Conservation (phyloP, 192 early-diverging fungal genomes). For the Coemansia sp. region DNA sequence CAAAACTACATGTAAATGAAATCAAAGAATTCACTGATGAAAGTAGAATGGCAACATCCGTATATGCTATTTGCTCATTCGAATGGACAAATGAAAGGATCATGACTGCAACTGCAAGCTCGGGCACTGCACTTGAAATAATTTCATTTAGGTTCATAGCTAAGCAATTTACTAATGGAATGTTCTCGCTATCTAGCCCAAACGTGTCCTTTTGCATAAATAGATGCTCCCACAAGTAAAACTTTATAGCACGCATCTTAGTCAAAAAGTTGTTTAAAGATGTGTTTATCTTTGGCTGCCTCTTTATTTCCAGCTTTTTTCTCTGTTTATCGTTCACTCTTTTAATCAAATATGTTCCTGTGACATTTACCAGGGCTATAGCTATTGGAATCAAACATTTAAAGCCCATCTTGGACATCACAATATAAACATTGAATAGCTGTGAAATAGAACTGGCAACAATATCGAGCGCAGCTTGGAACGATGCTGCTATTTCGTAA, state of each 20-base stretch:
- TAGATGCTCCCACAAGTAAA: slow-evolving; percentile 59
- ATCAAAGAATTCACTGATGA: slow-evolving; percentile 14
- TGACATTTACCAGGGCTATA: slow-evolving; percentile 4
- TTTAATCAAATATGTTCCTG: neutral
- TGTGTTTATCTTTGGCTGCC: neutral
- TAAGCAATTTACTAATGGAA: slow-evolving; percentile 4
- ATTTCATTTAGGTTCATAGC: slow-evolving; percentile 2
- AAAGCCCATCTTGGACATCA: slow-evolving; percentile 15
- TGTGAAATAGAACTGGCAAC: neutral
- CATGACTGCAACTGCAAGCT: slow-evolving; percentile 55
- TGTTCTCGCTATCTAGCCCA: neutral
- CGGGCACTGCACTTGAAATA: slow-evolving; percentile 26
- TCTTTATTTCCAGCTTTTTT: neutral
- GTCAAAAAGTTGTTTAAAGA: neutral
- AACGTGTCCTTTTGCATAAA: slow-evolving; percentile 18
- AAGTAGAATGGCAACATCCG: slow-evolving; percentile 14
- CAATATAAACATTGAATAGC: slow-evolving; percentile 16
- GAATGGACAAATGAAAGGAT: slow-evolving; percentile 55
- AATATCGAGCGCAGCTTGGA: neutral
- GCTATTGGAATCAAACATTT: slow-evolving; percentile 14
- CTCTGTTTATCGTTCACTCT: neutral
- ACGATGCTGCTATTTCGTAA: neutral
- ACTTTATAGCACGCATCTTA: slow-evolving; percentile 62
- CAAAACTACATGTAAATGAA: slow-evolving; percentile 4
- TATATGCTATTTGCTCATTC: slow-evolving; percentile 16